A percentile compares a stretch with the other conserved stretches of the same genome.
phyloP scores from a whole-genome alignment of 148 eudicot genomes.

The Vaccinium vitisidaea region DNA sequence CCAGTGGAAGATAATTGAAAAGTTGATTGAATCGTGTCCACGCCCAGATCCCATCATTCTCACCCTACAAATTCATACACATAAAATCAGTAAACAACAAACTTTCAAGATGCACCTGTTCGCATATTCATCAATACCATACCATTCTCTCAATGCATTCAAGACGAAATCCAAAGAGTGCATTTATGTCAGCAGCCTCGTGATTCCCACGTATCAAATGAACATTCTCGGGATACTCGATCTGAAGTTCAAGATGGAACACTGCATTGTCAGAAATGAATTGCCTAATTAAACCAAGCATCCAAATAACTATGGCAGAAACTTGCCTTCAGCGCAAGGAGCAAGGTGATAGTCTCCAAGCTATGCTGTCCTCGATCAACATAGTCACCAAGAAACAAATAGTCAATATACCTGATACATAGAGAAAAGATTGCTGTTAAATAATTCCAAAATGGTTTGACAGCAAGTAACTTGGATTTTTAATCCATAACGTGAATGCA shows the following conservation, averaged over 20 bases:
- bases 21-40: constrained; percentile 97
- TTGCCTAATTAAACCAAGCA: constrained; percentile 5
- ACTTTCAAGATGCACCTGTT: neutral
- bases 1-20: constrained; percentile 91
- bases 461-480: neutral
- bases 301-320: constrained; percentile 15
- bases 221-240: constrained; percentile 90
- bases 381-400: constrained; percentile 90
- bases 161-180: constrained; percentile 95
- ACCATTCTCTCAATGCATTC: constrained; percentile 99
- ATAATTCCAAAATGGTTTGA: neutral
- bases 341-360: constrained; percentile 95
- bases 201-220: constrained; percentile 98
- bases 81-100: constrained; percentile 22
- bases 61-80: constrained; percentile 56
- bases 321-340: constrained; percentile 86
- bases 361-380: constrained; percentile 99
- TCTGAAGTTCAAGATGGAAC: constrained; percentile 42
- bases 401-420: constrained; percentile 81
- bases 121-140: constrained; percentile 49
- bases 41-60: constrained; percentile 96
- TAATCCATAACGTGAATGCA: neutral
- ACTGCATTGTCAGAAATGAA: constrained; percentile 14
- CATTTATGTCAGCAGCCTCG: constrained; percentile 98
- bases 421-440: constrained; percentile 15